Conservation (phyloP, 1,139 yeast genomes). For the Nadsonia commutata region DNA sequence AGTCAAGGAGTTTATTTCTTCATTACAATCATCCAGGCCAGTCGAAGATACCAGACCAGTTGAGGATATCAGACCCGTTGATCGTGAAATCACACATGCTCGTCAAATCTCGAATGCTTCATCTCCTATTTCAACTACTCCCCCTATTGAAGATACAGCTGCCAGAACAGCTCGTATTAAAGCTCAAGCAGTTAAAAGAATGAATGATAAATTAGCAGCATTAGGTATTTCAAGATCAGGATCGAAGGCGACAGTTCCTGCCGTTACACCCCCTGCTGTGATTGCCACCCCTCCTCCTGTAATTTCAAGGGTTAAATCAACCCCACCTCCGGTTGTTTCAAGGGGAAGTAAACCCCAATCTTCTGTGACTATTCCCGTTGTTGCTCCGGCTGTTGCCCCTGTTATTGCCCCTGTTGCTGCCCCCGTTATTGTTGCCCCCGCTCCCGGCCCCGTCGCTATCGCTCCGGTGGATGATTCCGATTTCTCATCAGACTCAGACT, state of each 20-base stretch:
- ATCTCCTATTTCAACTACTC: conserved; percentile 5
- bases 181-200: conserved; percentile 80
- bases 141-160: conserved; percentile 11
- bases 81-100: conserved; percentile 1
- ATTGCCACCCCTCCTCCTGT: conserved; percentile 8
- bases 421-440: background rate
- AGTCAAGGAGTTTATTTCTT: conserved; percentile 49
- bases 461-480: conserved; percentile 13
- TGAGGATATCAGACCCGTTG: too few species aligned
- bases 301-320: conserved; percentile 7
- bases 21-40: conserved; percentile 28
- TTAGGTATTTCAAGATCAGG: conserved; percentile 65
- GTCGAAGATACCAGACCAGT: conserved; percentile 8
- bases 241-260: too few species aligned
- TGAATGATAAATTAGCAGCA: conserved; percentile 80
- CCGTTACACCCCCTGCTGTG: background rate
- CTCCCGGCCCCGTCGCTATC: conserved; percentile 5
- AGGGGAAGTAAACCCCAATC: conserved; percentile 8
- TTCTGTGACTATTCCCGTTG: conserved; percentile 8
- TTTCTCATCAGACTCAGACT: conserved; percentile 25
- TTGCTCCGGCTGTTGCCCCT: conserved; percentile 10
- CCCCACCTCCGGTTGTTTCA: conserved; percentile 10
- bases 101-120: conserved; percentile 2
- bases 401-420: conserved; percentile 8
- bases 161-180: conserved; percentile 75